These are phyloP conservation scores for Mucor indicus DNA, from an alignment of 371 early-diverging fungal species.

Conservation along the genomic window DNA sequence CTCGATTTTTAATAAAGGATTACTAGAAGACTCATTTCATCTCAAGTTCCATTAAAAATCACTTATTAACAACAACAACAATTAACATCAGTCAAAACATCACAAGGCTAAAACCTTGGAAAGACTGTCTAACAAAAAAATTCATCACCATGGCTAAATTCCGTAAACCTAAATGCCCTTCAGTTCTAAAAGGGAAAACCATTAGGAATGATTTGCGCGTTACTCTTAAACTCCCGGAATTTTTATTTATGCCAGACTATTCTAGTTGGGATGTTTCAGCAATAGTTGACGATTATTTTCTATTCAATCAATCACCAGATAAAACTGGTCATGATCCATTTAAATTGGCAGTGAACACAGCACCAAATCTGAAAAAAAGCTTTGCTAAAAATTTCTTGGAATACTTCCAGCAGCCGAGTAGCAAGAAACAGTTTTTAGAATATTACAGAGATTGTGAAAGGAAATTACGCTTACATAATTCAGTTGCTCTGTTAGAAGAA, in stretches of 20 bases:
- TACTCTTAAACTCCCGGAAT: not conserved
- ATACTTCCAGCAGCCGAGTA: slow-evolving; percentile 1
- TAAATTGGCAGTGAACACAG: not conserved
- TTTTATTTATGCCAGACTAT: slow-evolving; percentile 4
- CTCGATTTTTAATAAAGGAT: too few relatives aligned
- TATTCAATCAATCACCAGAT: not conserved
- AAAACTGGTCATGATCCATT: slow-evolving; percentile 4
- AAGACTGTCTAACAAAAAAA: too few relatives aligned
- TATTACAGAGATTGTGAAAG: slow-evolving; percentile 5
- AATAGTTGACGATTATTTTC: slow-evolving; percentile 5
- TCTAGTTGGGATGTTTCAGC: slow-evolving; percentile 2
- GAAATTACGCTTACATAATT: slow-evolving; percentile 1
- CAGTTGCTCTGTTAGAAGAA: slow-evolving; percentile 1
- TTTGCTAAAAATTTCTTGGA: slow-evolving; percentile 5
- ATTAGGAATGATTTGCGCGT: not conserved
- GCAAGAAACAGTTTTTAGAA: slow-evolving; percentile 9
- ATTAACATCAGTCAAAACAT: too few relatives aligned
- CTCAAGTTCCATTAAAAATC: too few relatives aligned
- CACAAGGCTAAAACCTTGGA: too few relatives aligned
- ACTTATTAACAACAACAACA: too few relatives aligned
- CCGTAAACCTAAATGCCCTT: not conserved
- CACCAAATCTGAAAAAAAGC: slow-evolving; percentile 6
- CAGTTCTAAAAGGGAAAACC: not conserved
- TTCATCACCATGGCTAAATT: not conserved
- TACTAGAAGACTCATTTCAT: too few relatives aligned